These are phyloP conservation scores for Ceratocystis smalleyi DNA, from an alignment of 2,329 filamentous ascomycete species.

Conservation along the genomic window DNA sequence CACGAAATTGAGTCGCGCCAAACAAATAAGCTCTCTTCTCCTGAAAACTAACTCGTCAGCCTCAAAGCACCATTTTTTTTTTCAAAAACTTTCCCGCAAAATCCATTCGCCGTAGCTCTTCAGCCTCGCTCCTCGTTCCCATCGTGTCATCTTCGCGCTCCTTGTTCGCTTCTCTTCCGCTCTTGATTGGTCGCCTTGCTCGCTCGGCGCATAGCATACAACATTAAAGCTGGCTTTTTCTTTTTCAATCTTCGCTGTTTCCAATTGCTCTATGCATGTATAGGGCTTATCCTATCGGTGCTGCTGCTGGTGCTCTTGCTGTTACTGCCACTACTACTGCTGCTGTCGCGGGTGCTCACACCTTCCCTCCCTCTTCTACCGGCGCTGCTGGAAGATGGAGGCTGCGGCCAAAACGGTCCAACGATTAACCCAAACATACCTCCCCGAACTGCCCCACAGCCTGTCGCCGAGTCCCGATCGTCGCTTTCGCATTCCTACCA, in stretches of 20 bases:
- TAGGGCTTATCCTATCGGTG: background rate
- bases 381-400: slow-evolving; percentile 31
- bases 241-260: background rate
- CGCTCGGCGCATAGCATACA: slow-evolving; percentile 5
- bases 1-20: background rate
- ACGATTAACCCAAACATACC: slow-evolving; percentile 35
- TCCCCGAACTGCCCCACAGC: slow-evolving; percentile 39
- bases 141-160: background rate
- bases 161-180: background rate
- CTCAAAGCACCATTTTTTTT: background rate
- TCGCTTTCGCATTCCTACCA: slow-evolving; percentile 32
- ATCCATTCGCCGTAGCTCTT: background rate
- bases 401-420: slow-evolving; percentile 42
- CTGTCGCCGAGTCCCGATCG: slow-evolving; percentile 34
- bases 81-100: background rate
- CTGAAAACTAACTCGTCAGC: background rate
- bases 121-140: background rate
- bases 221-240: too few relatives aligned
- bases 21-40: background rate
- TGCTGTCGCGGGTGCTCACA: background rate
- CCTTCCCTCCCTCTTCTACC: background rate
- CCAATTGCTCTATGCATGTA: slow-evolving; percentile 11
- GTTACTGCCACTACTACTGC: background rate
- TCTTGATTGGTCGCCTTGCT: slow-evolving; percentile 3
- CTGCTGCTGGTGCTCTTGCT: background rate